Conservation (phyloP, 139 green algal genomes). For the Micractinium sp. region DNA sequence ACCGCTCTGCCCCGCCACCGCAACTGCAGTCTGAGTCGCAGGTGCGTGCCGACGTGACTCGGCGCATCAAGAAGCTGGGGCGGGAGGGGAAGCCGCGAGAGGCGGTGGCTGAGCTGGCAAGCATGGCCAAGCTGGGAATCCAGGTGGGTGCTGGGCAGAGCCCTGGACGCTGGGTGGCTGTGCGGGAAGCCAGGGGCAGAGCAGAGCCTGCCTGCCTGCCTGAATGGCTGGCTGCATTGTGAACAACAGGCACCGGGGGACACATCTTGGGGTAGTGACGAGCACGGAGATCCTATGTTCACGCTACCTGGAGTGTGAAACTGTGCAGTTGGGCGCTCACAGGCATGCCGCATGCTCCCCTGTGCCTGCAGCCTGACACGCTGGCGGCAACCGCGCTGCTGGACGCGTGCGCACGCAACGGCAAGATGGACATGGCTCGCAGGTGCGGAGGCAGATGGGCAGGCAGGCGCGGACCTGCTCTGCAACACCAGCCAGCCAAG, state of each 20-base stretch:
- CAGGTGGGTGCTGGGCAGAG: background rate
- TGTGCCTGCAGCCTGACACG: constrained; percentile 77
- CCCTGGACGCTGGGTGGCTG: too few relatives aligned
- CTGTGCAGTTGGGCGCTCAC: too few relatives aligned
- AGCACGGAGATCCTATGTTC: too few relatives aligned
- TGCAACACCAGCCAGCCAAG: too few relatives aligned
- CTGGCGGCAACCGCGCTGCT: constrained; percentile 83
- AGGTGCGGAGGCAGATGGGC: background rate
- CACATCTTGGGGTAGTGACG: too few relatives aligned
- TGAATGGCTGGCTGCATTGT: too few relatives aligned
- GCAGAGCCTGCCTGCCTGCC: too few relatives aligned
- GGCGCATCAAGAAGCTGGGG: constrained; percentile 65
- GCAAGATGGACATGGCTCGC: constrained; percentile 79
- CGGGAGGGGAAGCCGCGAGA: constrained; percentile 53
- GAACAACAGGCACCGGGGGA: too few relatives aligned
- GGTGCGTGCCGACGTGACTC: constrained; percentile 50
- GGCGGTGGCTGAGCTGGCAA: constrained; percentile 70
- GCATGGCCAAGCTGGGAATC: constrained; percentile 67
- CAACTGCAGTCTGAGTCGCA: constrained; percentile 17
- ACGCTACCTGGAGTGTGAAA: too few relatives aligned
- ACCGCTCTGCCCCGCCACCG: background rate
- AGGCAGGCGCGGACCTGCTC: background rate
- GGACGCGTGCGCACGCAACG: constrained; percentile 68
- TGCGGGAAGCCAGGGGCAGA: too few relatives aligned
- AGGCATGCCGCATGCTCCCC: background rate